phyloP scores from a whole-genome alignment of 768 basidiomycete species.

The Scleroderma bovista region DNA sequence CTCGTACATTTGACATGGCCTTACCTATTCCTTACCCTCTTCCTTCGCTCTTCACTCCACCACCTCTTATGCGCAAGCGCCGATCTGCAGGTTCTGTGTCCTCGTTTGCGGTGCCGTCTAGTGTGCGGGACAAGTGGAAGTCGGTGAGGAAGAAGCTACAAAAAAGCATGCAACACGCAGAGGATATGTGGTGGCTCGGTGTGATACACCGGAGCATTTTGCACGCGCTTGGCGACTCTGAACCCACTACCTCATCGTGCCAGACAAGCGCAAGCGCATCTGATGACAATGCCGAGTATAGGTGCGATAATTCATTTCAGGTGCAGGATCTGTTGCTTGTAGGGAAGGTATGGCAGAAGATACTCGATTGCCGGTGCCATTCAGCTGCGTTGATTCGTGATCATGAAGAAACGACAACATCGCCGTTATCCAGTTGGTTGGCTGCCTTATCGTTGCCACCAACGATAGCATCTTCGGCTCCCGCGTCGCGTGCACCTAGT shows the following conservation, averaged over 20 bases:
- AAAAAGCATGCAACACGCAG: conserved; percentile 26
- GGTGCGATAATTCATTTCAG: conserved; percentile 8
- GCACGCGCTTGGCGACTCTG: conserved; percentile 10
- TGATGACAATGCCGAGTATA: background rate
- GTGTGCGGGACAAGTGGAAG: conserved; percentile 3
- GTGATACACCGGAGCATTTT: conserved; percentile 32
- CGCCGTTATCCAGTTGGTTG: conserved; percentile 11
- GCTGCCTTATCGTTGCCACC: conserved; percentile 19
- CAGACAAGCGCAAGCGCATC: background rate
- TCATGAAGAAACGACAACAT: conserved; percentile 11
- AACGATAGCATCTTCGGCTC: conserved; percentile 5
- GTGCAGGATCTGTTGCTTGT: conserved; percentile 30
- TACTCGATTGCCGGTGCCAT: conserved; percentile 28
- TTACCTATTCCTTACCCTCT: background rate
- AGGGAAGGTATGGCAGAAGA: conserved; percentile 26
- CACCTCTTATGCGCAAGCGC: conserved; percentile 25
- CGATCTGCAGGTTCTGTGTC: conserved; percentile 29
- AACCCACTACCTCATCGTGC: background rate
- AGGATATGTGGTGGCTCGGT: conserved; percentile 34
- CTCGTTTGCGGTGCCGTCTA: conserved; percentile 15
- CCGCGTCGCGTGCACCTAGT: background rate
- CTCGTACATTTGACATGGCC: background rate
- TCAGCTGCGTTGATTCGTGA: background rate
- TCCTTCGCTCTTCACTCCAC: conserved; percentile 2
- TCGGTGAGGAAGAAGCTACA: conserved; percentile 25